Evolutionary conservation across 495 filamentous ascomycete genomes (phyloP).

Genomic region (Penicillium lividum): DNA sequence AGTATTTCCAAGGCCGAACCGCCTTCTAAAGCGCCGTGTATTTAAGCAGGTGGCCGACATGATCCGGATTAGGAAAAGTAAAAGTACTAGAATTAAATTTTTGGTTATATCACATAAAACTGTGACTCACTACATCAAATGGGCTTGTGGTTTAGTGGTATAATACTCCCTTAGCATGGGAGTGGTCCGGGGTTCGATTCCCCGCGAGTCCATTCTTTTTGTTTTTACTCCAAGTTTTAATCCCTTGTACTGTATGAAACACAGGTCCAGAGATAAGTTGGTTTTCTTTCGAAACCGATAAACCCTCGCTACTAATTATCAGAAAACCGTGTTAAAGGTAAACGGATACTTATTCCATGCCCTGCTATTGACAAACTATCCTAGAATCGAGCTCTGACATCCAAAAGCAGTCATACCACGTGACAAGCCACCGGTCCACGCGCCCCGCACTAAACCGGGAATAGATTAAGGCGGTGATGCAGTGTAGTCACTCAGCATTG

Average conservation of each 20-base stretch:
- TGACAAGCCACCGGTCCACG: neutral
- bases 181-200: conserved; percentile 61
- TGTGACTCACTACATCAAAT: conserved; percentile 9
- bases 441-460: conserved; percentile 1
- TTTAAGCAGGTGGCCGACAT: too few species aligned
- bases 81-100: neutral
- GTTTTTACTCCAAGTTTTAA: neutral
- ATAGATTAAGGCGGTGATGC: neutral
- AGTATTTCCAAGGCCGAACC: too few species aligned
- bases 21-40: too few species aligned
- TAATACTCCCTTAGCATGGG: conserved; percentile 51
- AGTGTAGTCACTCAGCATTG: neutral
- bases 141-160: conserved; percentile 51
- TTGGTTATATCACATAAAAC: neutral
- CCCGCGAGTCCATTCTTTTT: conserved; percentile 50
- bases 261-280: too few species aligned
- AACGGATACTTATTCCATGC: neutral
- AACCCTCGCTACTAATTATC: too few species aligned
- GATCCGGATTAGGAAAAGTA: too few species aligned
- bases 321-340: too few species aligned
- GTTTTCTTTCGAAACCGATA: too few species aligned
- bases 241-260: too few species aligned
- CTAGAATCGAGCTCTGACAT: neutral
- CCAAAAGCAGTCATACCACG: neutral
- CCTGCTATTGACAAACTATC: neutral